Conservation (phyloP, 1,284 basidiomycete genomes). For the Pyrrhoderma noxium region DNA sequence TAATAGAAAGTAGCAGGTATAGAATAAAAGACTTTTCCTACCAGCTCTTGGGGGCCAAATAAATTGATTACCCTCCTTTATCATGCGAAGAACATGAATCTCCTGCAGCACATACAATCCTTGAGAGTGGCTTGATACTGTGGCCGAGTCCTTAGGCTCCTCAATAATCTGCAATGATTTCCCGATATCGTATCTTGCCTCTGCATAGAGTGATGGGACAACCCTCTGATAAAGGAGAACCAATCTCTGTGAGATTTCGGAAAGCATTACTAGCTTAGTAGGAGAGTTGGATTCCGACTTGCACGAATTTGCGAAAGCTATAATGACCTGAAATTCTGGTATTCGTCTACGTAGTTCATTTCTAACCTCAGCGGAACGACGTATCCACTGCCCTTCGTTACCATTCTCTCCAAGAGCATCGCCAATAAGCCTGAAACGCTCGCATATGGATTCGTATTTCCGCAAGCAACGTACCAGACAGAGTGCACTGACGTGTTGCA, state of each 20-base stretch:
- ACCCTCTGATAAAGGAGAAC: slow-evolving; percentile 80
- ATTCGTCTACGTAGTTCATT: slow-evolving; percentile 69
- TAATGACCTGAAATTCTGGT: slow-evolving; percentile 78
- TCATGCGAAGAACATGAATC: slow-evolving; percentile 71
- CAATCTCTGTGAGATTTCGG: slow-evolving; percentile 73
- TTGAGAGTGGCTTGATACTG: slow-evolving; percentile 21
- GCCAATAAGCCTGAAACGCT: slow-evolving; percentile 45
- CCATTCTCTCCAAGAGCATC: slow-evolving; percentile 54
- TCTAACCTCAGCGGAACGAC: slow-evolving; percentile 56
- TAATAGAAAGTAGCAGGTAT: slow-evolving; percentile 39
- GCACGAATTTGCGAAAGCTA: slow-evolving; percentile 62
- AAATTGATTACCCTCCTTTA: slow-evolving; percentile 71
- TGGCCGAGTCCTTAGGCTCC: slow-evolving; percentile 21
- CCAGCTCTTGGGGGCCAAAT: slow-evolving; percentile 69
- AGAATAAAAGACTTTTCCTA: slow-evolving; percentile 26
- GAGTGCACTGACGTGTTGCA: slow-evolving; percentile 78
- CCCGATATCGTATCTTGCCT: slow-evolving; percentile 80
- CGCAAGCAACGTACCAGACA: slow-evolving; percentile 63
- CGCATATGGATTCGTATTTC: slow-evolving; percentile 58
- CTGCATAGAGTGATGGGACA: slow-evolving; percentile 66
- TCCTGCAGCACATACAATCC: slow-evolving; percentile 59
- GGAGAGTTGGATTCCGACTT: slow-evolving; percentile 27
- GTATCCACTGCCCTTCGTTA: slow-evolving; percentile 63
- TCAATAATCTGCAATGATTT: slow-evolving; percentile 60
- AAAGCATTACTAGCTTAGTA: slow-evolving; percentile 50